Evolutionary conservation across 345 rosid species (phyloP).

Genomic region (Lepidium africanum): DNA sequence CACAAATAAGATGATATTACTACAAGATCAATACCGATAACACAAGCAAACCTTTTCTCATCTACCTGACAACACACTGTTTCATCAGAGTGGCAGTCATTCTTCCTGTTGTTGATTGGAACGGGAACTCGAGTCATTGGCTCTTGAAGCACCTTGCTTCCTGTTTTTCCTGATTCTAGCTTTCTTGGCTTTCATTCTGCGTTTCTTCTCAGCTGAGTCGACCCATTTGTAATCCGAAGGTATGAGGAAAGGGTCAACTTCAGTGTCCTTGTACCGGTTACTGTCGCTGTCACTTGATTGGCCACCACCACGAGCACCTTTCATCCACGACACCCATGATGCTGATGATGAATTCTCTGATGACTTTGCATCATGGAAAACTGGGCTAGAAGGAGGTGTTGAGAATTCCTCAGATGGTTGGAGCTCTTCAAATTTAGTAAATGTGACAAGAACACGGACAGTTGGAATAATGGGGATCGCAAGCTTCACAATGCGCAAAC

Average conservation of each 20-base stretch:
- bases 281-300: slow-evolving; percentile 71
- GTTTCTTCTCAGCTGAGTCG: slow-evolving; percentile 87
- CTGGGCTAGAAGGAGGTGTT: slow-evolving; percentile 86
- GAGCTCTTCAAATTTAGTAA: slow-evolving; percentile 95
- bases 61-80: slow-evolving; percentile 3
- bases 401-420: slow-evolving; percentile 72
- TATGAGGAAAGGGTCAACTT: slow-evolving; percentile 71
- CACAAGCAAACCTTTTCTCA: slow-evolving; percentile 16
- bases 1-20: slow-evolving; percentile 16
- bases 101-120: slow-evolving; percentile 41
- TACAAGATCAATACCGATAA: slow-evolving; percentile 1
- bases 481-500: slow-evolving; percentile 38
- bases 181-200: slow-evolving; percentile 87
- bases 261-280: slow-evolving; percentile 59
- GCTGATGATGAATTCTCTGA: slow-evolving; percentile 43
- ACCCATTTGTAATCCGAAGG: slow-evolving; percentile 87
- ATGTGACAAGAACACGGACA: slow-evolving; percentile 83
- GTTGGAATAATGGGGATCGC: slow-evolving; percentile 97
- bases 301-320: slow-evolving; percentile 28
- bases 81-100: slow-evolving; percentile 16
- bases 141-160: slow-evolving; percentile 45
- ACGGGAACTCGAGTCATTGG: slow-evolving; percentile 24
- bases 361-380: slow-evolving; percentile 82
- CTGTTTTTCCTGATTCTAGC: slow-evolving; percentile 63
- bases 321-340: slow-evolving; percentile 99